phyloP scores from a whole-genome alignment of 164 flowering plant genomes.

The Magnolia changhungtana region DNA sequence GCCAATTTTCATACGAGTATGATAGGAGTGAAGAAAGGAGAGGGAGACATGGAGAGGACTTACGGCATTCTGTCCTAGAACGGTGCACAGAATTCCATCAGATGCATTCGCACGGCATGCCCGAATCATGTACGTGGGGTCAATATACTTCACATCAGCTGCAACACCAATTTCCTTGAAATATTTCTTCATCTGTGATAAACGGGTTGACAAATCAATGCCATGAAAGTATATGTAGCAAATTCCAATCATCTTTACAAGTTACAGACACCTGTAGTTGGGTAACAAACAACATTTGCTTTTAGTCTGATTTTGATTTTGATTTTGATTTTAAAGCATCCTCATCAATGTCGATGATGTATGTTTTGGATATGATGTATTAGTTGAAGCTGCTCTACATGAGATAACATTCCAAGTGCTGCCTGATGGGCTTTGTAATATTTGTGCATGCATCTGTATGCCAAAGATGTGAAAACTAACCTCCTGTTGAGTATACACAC shows the following conservation, averaged over 20 bases:
- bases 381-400: background rate
- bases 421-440: background rate
- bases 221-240: background rate
- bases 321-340: background rate
- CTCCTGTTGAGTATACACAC: constrained; percentile 84
- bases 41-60: constrained; percentile 21
- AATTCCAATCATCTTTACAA: background rate
- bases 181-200: constrained; percentile 60
- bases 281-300: background rate
- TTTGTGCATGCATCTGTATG: background rate
- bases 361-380: background rate
- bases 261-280: background rate
- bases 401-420: background rate
- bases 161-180: constrained; percentile 63
- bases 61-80: constrained; percentile 90
- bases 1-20: background rate
- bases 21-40: background rate
- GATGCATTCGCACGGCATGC: constrained; percentile 94
- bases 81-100: constrained; percentile 84
- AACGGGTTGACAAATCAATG: background rate
- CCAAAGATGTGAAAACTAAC: constrained; percentile 31
- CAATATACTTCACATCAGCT: constrained; percentile 87
- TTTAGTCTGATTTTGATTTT: background rate
- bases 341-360: background rate
- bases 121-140: constrained; percentile 92